These are phyloP conservation scores for Botrytis byssoidea DNA, from an alignment of 2,329 filamentous ascomycete species.

Conservation along the genomic window DNA sequence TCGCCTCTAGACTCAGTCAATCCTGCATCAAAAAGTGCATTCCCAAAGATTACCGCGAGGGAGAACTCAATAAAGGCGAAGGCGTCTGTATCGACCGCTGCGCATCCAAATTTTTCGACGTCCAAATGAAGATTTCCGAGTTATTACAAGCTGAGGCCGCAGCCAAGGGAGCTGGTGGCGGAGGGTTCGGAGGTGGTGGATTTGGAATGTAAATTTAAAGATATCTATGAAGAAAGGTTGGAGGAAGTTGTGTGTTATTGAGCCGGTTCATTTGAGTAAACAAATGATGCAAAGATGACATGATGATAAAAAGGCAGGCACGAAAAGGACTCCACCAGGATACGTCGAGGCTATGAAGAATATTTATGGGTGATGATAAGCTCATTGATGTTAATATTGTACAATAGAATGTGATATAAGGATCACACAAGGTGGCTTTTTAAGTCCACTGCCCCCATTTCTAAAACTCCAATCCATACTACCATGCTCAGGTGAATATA, in stretches of 20 bases:
- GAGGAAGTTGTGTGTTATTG: not conserved
- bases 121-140: conserved; percentile 96
- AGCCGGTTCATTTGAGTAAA: not conserved
- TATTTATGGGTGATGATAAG: not conserved
- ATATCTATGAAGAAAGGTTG: not conserved
- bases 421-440: conserved; percentile 26
- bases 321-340: conserved; percentile 1
- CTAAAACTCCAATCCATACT: conserved; percentile 23
- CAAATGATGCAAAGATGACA: conserved; percentile 7
- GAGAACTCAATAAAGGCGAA: conserved; percentile 97
- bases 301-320: conserved; percentile 2
- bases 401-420: conserved; percentile 27
- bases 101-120: conserved; percentile 97
- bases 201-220: conserved; percentile 43
- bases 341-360: conserved; percentile 1
- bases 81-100: conserved; percentile 97
- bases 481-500: conserved; percentile 20
- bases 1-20: conserved; percentile 66
- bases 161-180: conserved; percentile 58
- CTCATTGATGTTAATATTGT: conserved; percentile 24
- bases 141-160: conserved; percentile 89
- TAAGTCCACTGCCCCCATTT: conserved; percentile 25
- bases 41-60: conserved; percentile 87
- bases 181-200: conserved; percentile 44
- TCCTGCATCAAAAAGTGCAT: conserved; percentile 94